These are phyloP conservation scores for Omphalotus olearius DNA, from an alignment of 1,284 basidiomycete species.

Conservation along the genomic window DNA sequence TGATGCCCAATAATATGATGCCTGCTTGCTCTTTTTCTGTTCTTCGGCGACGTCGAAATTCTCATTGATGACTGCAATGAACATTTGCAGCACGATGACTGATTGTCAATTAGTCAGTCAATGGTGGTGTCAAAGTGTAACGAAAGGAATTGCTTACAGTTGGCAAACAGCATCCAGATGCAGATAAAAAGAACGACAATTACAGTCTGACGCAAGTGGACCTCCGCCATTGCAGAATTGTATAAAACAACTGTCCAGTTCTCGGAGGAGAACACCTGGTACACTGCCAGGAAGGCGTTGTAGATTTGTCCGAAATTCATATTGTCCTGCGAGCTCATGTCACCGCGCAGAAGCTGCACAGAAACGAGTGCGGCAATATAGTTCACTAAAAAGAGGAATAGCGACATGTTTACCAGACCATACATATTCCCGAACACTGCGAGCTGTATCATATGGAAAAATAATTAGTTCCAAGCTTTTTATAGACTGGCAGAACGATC, in stretches of 20 bases:
- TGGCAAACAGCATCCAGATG: conserved; percentile 90
- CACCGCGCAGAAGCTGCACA: conserved; percentile 77
- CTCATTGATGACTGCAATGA: conserved; percentile 98
- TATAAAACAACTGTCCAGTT: conserved; percentile 93
- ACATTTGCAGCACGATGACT: conserved; percentile 97
- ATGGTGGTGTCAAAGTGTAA: conserved; percentile 7
- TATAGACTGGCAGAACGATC: conserved; percentile 20
- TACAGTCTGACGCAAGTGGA: conserved; percentile 65
- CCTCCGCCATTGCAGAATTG: conserved; percentile 60
- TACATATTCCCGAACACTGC: conserved; percentile 92
- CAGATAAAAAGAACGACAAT: conserved; percentile 76
- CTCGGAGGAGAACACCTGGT: conserved; percentile 92
- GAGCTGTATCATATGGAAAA: conserved; percentile 40
- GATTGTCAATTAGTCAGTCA: conserved; percentile 18
- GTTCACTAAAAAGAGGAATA: conserved; percentile 90
- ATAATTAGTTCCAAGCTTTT: neutral
- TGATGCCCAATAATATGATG: conserved; percentile 60
- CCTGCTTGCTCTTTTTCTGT: conserved; percentile 82
- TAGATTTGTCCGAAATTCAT: conserved; percentile 90
- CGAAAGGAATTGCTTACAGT: conserved; percentile 56
- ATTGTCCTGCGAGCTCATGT: conserved; percentile 50
- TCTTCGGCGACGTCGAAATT: conserved; percentile 95
- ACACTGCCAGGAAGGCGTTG: conserved; percentile 87
- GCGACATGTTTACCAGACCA: conserved; percentile 89
- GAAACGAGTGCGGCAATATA: conserved; percentile 82